Evolutionary conservation across 768 basidiomycete species (phyloP), one percentile per base, ranked within the genome.

Genomic region (Leccinum incarnatum): DNA sequence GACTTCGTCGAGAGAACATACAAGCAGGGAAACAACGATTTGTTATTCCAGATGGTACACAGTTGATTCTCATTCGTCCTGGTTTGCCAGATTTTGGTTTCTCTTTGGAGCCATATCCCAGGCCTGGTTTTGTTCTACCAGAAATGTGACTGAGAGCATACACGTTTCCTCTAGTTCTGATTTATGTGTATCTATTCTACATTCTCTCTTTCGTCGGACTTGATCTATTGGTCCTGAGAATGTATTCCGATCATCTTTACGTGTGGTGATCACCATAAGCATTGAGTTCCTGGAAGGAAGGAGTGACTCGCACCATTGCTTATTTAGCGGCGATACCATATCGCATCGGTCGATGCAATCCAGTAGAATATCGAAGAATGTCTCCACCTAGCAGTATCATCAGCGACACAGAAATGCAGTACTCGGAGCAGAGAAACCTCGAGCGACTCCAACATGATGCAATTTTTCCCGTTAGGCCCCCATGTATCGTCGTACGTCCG

Each of bases 391-490:
- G 29, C 5, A 30, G 23, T 25, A 40, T 10, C 23, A 21, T 65
- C n/a, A 68, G 60, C 34, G 27, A 51, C 23, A 27, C 14, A 17
- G 29, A 17, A 37, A 19, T 25, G 47, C 8, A 29, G 25, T n/a
- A n/a, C 37, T 17, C 51, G 27, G 19, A 49, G 49, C 45, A 29
- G 32, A 51, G 11, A 65, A 54, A 93, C 93, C 71, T 94, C 76
- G 23, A 94, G 72, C 9, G 79, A 74, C 63, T 88, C 80, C 9
- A 85, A 81, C 12, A 95, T 86, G 1, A 84, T 61, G 57, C 91
- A 93, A 62, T 95, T 95, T 72, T 85, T 90, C 6, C 90, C 89
- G 15, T 73, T 72, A 3, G 77, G 66, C 0, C 91, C 91, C 93
- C 93, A 95, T 0, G 79, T 78, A 62, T 85, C 74, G 61, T 89